Percentiles rank a stretch among this genome's conserved stretches.
Conservation (phyloP, 2,329 filamentous ascomycete species). For the Alternaria brassicae region DNA sequence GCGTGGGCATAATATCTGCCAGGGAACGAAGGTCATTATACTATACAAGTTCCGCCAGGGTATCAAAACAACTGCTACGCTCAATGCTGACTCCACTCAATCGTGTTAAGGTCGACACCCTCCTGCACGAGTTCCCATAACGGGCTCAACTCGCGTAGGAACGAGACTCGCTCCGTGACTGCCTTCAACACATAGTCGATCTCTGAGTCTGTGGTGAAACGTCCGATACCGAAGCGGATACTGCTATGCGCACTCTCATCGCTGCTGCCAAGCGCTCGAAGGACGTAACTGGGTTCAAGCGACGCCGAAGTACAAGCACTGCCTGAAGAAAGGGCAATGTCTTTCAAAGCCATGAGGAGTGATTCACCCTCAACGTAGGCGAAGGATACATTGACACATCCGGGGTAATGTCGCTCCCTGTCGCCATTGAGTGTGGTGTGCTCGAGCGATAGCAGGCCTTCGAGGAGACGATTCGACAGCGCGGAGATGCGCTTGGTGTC, state of each 20-base stretch:
- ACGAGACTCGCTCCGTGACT: slow-evolving; percentile 86
- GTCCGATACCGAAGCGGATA: slow-evolving; percentile 95
- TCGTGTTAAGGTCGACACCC: slow-evolving; percentile 91
- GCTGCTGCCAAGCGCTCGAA: slow-evolving; percentile 91
- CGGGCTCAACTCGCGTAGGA: slow-evolving; percentile 92
- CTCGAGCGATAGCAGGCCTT: slow-evolving; percentile 85
- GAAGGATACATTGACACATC: slow-evolving; percentile 98
- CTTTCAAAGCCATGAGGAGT: slow-evolving; percentile 96
- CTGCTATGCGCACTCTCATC: slow-evolving; percentile 98
- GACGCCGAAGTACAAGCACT: slow-evolving; percentile 98
- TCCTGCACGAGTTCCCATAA: slow-evolving; percentile 98
- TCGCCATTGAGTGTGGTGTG: slow-evolving; percentile 94
- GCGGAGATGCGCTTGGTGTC: slow-evolving; percentile 83
- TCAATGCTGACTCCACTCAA: slow-evolving; percentile 98
- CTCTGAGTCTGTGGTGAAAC: slow-evolving; percentile 93
- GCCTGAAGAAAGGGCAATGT: slow-evolving; percentile 94
- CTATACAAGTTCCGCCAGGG: slow-evolving; percentile 30
- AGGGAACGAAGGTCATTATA: slow-evolving; percentile 22
- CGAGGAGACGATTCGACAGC: slow-evolving; percentile 82
- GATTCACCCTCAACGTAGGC: slow-evolving; percentile 98
- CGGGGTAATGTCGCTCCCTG: slow-evolving; percentile 82
- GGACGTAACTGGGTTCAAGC: slow-evolving; percentile 93
- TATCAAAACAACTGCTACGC: slow-evolving; percentile 18
- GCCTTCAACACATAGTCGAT: slow-evolving; percentile 98
- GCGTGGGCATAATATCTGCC: slow-evolving; percentile 24